Evolutionary conservation across 352 stramenopile genomes (phyloP), one percentile per base, ranked within the genome.

Genomic region (Paralagenidium karlingii): DNA sequence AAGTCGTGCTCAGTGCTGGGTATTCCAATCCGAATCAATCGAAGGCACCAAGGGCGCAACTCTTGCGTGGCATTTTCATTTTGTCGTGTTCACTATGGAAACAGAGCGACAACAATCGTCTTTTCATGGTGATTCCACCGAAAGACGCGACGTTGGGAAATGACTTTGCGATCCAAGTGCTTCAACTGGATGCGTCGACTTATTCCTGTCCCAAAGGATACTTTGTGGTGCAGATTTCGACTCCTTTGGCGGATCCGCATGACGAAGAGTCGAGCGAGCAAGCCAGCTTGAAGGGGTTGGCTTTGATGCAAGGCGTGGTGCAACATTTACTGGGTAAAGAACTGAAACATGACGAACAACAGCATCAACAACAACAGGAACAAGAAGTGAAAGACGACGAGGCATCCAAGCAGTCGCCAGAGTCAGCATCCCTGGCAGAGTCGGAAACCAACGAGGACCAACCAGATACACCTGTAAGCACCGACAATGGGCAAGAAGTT

Each of bases 101-200:
- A 36, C 63, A 63, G 0, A 29, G 53, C 0, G 37, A 29, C 5
- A 65, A 71, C 52, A 73, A 49, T 9, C 68, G 76, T 8, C 36
- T 77, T 11, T 64, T 89, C 50, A 28, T 89, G 16, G 60, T 84
- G 11, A 66, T 90, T 25, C 73, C 78, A 1, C 78, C 78, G 0
- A 40, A 75, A 27, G 70, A 82, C 34, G 34, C 25, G 2, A 49
- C 56, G 20, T 58, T 82, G 7, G 8, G 60, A 26, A 87, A 88
- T 41, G 55, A 57, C 8, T 70, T 68, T 37, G 70, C 68, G 7
- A 51, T 92, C 26, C 74, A 88, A 29, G 54, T 82, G 25, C 42
- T 92, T 13, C 73, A 89, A 40, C 60, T 86, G 2, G 78, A 92
- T 40, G 51, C 43, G 2, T 57, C 66, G n/a, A 62, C 60, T 5